A percentile compares a stretch with the other conserved stretches of the same genome.
Conservation (phyloP, 495 filamentous ascomycete genomes). For the Tetracladium marchalianum region DNA sequence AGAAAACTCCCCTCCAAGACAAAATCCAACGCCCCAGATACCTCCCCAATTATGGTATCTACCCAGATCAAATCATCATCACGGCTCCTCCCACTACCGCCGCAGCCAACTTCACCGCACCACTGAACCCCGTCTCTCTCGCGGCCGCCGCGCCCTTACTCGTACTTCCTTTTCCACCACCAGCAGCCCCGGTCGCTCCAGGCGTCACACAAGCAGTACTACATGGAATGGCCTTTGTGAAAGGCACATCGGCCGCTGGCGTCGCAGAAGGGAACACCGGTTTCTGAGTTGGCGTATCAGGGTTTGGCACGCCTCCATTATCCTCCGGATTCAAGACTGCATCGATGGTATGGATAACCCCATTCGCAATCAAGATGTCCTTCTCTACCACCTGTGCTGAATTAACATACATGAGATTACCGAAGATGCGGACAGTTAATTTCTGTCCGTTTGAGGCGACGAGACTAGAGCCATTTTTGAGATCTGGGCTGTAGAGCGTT, state of each 20-base stretch:
- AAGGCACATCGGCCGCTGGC: conserved; percentile 6
- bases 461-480: conserved; percentile 33
- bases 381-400: conserved; percentile 41
- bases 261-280: conserved; percentile 12
- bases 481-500: conserved; percentile 37
- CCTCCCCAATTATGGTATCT: too few relatives aligned
- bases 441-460: conserved; percentile 33
- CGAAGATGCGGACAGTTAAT: conserved; percentile 38
- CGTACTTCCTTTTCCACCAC: not conserved
- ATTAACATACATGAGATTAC: conserved; percentile 36
- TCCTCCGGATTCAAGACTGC: conserved; percentile 16
- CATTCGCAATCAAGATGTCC: conserved; percentile 54
- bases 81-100: too few relatives aligned
- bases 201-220: conserved; percentile 17
- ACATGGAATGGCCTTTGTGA: conserved; percentile 22
- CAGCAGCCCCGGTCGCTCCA: conserved; percentile 1
- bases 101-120: too few relatives aligned
- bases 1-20: too few relatives aligned
- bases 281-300: conserved; percentile 5
- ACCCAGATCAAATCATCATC: too few relatives aligned
- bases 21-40: too few relatives aligned
- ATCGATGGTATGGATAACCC: conserved; percentile 60
- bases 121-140: too few relatives aligned
- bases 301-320: conserved; percentile 11
- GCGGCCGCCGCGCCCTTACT: not conserved